phyloP scores from a whole-genome alignment of 2,329 filamentous ascomycete genomes.

The Corinectria fuckeliana region DNA sequence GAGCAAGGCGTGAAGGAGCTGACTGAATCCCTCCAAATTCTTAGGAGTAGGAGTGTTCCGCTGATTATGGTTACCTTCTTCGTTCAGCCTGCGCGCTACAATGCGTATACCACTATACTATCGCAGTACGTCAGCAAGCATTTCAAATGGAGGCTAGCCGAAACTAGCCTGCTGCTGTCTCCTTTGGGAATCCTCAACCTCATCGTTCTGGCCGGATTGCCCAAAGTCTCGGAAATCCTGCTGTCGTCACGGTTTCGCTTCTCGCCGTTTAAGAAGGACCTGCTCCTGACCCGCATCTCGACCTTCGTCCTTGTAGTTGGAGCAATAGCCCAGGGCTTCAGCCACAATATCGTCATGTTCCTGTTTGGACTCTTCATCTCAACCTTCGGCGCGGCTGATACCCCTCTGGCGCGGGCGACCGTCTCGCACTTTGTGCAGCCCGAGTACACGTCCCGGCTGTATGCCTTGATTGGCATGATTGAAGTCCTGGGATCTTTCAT shows the following conservation, averaged over 20 bases:
- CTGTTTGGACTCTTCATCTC: conserved; percentile 46
- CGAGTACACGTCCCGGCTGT: conserved; percentile 48
- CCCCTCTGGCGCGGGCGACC: conserved; percentile 48
- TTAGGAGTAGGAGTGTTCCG: conserved; percentile 45
- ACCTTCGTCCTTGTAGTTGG: conserved; percentile 42
- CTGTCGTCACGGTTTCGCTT: conserved; percentile 43
- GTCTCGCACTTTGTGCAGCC: conserved; percentile 48
- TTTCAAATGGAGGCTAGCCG: conserved; percentile 51
- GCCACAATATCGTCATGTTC: conserved; percentile 43
- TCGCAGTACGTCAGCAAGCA: conserved; percentile 53
- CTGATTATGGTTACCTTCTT: conserved; percentile 49
- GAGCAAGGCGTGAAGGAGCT: conserved; percentile 42
- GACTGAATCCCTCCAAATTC: conserved; percentile 41
- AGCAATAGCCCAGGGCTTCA: conserved; percentile 44
- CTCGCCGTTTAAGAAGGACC: conserved; percentile 46
- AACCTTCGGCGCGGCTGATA: conserved; percentile 48
- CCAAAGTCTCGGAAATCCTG: conserved; percentile 43
- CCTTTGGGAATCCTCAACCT: conserved; percentile 49
- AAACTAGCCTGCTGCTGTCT: conserved; percentile 50
- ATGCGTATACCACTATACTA: conserved; percentile 45
- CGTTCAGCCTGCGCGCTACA: conserved; percentile 45
- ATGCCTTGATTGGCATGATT: conserved; percentile 49
- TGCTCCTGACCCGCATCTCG: conserved; percentile 45
- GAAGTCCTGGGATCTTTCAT: conserved; percentile 49
- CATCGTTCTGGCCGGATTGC: conserved; percentile 45